Base-by-base conservation (phyloP, 2,329 filamentous ascomycete genomes). In the Penicillium janthinellum region DNA sequence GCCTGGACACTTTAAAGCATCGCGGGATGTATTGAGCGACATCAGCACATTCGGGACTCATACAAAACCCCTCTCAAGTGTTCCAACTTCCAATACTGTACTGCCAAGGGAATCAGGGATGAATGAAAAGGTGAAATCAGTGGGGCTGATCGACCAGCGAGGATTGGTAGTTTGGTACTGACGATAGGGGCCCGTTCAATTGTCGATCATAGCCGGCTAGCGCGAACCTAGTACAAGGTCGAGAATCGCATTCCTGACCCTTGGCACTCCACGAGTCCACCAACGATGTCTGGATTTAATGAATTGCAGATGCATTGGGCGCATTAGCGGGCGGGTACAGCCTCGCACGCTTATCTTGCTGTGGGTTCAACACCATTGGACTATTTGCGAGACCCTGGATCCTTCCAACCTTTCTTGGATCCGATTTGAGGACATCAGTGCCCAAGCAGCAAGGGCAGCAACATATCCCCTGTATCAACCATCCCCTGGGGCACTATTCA, bases 161-260 rank as follows among this genome's bases (percentile, higher is more conserved):
- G 47, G 56, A 60, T 66, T 64, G 54, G 58, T 10, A n/a, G n/a
- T n/a, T n/a, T n/a, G n/a, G n/a, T n/a, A 61, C 59, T 47, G 59
- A 39, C 54, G 34, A 53, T 49, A 57, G 48, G 59, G 49, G 56
- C 54, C 54, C 59, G 56, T 64, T 67, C 61, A 39, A 56, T 49
- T 58, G 65, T 62, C 59, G 66, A 68, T 67, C 67, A 62, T 67
- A 55, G 42, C 57, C 44, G 28, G 57, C 57, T 65, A 63, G 62
- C 57, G 61, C 39, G 42, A 66, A 65, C 62, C 48, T 63, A 60
- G 59, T 61, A 41, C 47, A 22, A 48, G 20, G 56, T 48, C 44
- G 7, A n/a, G 37, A 54, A 5, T 31, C 50, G 31, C 58, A 67
- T 67, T 67, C 59, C 52, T 63, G 49, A 25, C 57, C 59, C 58